phyloP scores from a whole-genome alignment of 1,284 basidiomycete species.

The Takashimella tepidaria region DNA sequence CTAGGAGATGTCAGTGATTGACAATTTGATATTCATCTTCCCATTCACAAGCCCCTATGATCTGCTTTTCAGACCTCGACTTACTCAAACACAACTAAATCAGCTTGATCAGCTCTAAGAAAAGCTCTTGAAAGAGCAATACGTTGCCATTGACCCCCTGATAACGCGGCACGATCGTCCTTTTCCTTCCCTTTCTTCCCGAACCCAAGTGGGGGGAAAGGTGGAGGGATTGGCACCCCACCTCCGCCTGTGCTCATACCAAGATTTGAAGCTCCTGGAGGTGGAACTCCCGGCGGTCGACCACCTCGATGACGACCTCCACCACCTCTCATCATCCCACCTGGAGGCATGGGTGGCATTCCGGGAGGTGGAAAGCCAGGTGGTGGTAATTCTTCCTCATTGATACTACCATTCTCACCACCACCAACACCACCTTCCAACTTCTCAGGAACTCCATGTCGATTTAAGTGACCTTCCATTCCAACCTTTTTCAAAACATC shows the following conservation, averaged over 20 bases:
- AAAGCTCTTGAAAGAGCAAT: constrained; percentile 76
- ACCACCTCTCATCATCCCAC: not conserved
- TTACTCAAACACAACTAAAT: constrained; percentile 67
- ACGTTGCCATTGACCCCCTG: constrained; percentile 66
- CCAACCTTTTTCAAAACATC: constrained; percentile 19
- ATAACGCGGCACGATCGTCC: constrained; percentile 9
- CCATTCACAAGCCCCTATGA: too few relatives aligned
- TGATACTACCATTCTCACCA: constrained; percentile 5
- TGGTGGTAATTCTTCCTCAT: constrained; percentile 1
- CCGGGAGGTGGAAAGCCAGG: not conserved
- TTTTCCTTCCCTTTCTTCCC: constrained; percentile 1
- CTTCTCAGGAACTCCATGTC: constrained; percentile 6
- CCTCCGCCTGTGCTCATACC: too few relatives aligned
- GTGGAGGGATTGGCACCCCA: constrained; percentile 50
- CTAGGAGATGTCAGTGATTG: constrained; percentile 7
- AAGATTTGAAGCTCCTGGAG: not conserved
- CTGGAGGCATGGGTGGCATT: not conserved
- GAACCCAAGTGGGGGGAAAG: constrained; percentile 21
- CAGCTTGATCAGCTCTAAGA: constrained; percentile 69
- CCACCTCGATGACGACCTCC: not conserved
- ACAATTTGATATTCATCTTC: not conserved
- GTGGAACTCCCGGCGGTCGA: not conserved
- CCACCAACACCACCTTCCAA: not conserved
- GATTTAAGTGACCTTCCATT: constrained; percentile 18
- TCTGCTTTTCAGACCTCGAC: too few relatives aligned